Percentiles rank a stretch among this genome's conserved stretches.
Conservation (phyloP, 257 asterid species). For the Primulina huaijiensis region DNA sequence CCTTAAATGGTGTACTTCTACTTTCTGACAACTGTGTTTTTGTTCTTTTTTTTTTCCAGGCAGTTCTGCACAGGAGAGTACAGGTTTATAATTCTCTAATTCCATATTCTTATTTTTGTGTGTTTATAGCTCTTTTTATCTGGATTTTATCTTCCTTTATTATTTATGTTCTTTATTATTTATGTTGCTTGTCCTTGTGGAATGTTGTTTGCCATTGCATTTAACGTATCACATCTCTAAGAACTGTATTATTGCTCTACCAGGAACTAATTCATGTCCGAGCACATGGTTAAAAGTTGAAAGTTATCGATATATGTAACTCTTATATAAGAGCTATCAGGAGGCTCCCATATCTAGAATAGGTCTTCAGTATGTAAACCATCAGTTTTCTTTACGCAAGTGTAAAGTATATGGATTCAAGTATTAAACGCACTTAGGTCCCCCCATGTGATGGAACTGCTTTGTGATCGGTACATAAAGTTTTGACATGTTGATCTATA, state of each 20-base stretch:
- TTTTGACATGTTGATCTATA: neutral
- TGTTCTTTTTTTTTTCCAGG: slow-evolving; percentile 39
- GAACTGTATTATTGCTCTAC: neutral
- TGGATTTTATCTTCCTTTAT: neutral
- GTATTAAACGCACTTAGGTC: neutral
- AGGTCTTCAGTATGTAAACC: neutral
- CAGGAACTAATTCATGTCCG: neutral
- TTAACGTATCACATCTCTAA: neutral
- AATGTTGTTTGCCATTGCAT: neutral
- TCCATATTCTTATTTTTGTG: slow-evolving; percentile 1
- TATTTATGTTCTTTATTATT: neutral
- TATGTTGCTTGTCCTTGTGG: neutral
- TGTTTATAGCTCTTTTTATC: slow-evolving; percentile 1
- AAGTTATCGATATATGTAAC: too few relatives aligned
- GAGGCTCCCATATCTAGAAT: too few relatives aligned
- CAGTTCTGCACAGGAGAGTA: slow-evolving; percentile 92
- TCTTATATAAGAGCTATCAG: too few relatives aligned
- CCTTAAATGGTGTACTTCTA: slow-evolving; percentile 11
- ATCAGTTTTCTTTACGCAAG: neutral
- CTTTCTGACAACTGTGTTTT: slow-evolving; percentile 8
- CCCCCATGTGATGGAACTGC: neutral
- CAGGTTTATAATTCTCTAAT: slow-evolving; percentile 43
- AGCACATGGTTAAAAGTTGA: too few relatives aligned
- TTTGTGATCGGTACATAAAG: neutral
- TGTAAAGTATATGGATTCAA: neutral